Evolutionary conservation across 768 basidiomycete genomes (phyloP).

Genomic region (Auricularia cornea): DNA sequence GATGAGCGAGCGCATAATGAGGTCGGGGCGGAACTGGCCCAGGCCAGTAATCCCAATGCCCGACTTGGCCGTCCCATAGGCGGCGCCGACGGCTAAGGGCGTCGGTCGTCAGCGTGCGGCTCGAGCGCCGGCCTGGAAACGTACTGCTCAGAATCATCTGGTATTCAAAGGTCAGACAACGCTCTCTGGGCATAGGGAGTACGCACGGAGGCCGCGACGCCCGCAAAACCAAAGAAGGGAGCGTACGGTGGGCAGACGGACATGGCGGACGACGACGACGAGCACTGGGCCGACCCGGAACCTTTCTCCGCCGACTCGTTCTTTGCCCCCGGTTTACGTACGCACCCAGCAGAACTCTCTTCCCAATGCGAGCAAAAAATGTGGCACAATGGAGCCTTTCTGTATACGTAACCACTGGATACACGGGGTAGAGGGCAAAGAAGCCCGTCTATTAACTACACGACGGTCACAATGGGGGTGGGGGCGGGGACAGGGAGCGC

Average conservation of each 20-base stretch:
- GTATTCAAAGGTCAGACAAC: slow-evolving; percentile 3
- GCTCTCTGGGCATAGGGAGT: not conserved
- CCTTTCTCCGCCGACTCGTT: too few relatives aligned
- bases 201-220: slow-evolving; percentile 86
- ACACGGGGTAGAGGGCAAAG: too few relatives aligned
- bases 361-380: too few relatives aligned
- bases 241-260: slow-evolving; percentile 82
- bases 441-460: too few relatives aligned
- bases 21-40: slow-evolving; percentile 87
- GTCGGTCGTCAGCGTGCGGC: not conserved
- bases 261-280: slow-evolving; percentile 12
- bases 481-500: too few relatives aligned
- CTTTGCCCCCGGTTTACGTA: too few relatives aligned
- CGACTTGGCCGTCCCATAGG: slow-evolving; percentile 92
- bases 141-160: slow-evolving; percentile 95
- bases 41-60: slow-evolving; percentile 96
- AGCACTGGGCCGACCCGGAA: not conserved
- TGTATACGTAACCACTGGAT: too few relatives aligned
- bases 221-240: slow-evolving; percentile 96
- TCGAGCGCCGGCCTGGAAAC: slow-evolving; percentile 24
- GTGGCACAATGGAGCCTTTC: too few relatives aligned
- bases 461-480: too few relatives aligned
- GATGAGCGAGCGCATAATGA: slow-evolving; percentile 97
- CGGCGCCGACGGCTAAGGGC: slow-evolving; percentile 76
- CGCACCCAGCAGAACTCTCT: too few relatives aligned